These are phyloP conservation scores for Rhytidhysteron rufulum DNA, from an alignment of 2,329 filamentous ascomycete genomes.

Conservation along the genomic window DNA sequence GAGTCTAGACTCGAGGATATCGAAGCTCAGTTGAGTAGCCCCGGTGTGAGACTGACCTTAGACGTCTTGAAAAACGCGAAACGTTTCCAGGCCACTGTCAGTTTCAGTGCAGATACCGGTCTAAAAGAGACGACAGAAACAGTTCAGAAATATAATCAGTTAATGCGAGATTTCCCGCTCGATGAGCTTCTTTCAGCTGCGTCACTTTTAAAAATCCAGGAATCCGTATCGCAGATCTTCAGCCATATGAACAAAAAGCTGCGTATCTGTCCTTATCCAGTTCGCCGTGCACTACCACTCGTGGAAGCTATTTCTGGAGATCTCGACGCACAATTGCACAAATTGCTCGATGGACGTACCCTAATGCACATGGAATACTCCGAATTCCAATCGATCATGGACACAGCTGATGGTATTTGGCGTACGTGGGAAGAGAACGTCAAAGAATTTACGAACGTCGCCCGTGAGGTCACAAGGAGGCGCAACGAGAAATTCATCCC, in stretches of 20 bases:
- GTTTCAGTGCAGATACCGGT: slow-evolving; percentile 93
- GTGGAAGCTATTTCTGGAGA: slow-evolving; percentile 96
- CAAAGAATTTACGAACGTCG: slow-evolving; percentile 97
- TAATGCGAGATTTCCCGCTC: slow-evolving; percentile 96
- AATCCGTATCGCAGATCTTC: slow-evolving; percentile 87
- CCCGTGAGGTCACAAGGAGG: slow-evolving; percentile 87
- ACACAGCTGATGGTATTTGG: slow-evolving; percentile 80
- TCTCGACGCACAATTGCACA: slow-evolving; percentile 80
- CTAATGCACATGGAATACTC: slow-evolving; percentile 89
- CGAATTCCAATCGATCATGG: slow-evolving; percentile 85
- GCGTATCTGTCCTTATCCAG: slow-evolving; percentile 91
- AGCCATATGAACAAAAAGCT: slow-evolving; percentile 96
- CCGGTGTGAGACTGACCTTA: slow-evolving; percentile 85
- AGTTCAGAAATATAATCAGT: slow-evolving; percentile 97
- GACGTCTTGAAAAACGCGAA: slow-evolving; percentile 96
- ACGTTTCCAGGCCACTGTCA: slow-evolving; percentile 95
- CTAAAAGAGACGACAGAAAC: slow-evolving; percentile 93
- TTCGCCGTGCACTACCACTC: slow-evolving; percentile 84
- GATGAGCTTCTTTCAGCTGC: slow-evolving; percentile 93
- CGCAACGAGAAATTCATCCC: slow-evolving; percentile 98
- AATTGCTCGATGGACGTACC: slow-evolving; percentile 77
- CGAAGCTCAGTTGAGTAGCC: slow-evolving; percentile 79
- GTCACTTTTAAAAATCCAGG: slow-evolving; percentile 80
- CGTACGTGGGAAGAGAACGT: slow-evolving; percentile 90
- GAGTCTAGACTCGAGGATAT: slow-evolving; percentile 90